Conservation (phyloP, 2,329 filamentous ascomycete genomes). For the Pseudocercospora macadamiae region DNA sequence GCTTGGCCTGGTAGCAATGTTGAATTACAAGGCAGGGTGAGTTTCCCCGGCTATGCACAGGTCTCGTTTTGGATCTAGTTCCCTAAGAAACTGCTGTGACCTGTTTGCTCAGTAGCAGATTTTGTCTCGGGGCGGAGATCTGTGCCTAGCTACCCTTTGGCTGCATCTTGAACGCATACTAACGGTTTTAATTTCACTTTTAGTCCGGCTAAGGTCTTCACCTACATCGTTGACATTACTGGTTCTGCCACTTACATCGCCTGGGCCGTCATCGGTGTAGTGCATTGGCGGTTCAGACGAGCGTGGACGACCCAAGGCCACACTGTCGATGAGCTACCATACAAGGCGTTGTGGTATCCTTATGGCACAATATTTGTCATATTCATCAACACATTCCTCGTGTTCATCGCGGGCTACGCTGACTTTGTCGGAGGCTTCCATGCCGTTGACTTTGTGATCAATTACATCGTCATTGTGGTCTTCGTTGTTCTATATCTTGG, state of each 20-base stretch:
- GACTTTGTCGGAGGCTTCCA: constrained; percentile 34
- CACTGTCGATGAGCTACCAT: constrained; percentile 37
- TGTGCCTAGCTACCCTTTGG: too few species aligned
- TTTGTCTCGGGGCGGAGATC: too few species aligned
- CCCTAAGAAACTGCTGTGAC: too few species aligned
- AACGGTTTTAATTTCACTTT: too few species aligned
- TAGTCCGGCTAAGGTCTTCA: constrained; percentile 13
- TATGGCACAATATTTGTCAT: constrained; percentile 68
- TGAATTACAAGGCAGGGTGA: constrained; percentile 17
- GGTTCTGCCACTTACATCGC: constrained; percentile 19
- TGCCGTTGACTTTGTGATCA: constrained; percentile 60
- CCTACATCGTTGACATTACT: constrained; percentile 17
- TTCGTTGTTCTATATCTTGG: constrained; percentile 63
- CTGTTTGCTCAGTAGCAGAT: too few species aligned
- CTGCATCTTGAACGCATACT: too few species aligned
- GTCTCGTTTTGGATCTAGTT: too few species aligned
- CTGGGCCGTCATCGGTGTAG: constrained; percentile 18
- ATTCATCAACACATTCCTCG: constrained; percentile 70
- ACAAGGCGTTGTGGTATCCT: constrained; percentile 64
- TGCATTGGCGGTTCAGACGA: constrained; percentile 13
- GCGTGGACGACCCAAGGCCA: constrained; percentile 20
- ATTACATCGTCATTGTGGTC: constrained; percentile 67
- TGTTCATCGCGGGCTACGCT: constrained; percentile 66
- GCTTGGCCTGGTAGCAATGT: constrained; percentile 15
- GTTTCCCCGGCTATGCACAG: too few species aligned